Evolutionary conservation across 495 filamentous ascomycete species (phyloP).

Genomic region (Penicillium cataractarum): DNA sequence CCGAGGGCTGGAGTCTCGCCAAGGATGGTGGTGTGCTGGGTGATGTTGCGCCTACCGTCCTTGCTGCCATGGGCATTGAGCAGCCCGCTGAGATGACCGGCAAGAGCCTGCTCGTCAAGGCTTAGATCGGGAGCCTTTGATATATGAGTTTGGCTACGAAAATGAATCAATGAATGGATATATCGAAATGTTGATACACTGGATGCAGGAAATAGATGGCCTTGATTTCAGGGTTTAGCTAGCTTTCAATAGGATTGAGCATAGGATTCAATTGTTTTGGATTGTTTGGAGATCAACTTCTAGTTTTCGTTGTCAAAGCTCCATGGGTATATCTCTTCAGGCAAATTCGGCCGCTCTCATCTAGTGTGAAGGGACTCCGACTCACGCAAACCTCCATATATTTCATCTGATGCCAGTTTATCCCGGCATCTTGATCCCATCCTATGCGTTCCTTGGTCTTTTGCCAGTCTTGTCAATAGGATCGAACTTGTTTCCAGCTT

Average conservation of each 20-base stretch:
- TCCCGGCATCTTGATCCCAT: neutral
- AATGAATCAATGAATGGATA: conserved; percentile 32
- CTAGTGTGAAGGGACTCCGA: neutral
- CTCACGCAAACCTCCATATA: conserved; percentile 12
- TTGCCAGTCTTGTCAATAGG: neutral
- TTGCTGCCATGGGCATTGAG: conserved; percentile 86
- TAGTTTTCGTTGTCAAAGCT: conserved; percentile 7
- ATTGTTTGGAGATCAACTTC: neutral
- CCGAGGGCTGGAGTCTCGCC: conserved; percentile 84
- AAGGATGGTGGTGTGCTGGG: conserved; percentile 86
- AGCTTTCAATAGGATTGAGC: neutral
- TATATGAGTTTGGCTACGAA: conserved; percentile 23
- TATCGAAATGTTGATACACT: conserved; percentile 20
- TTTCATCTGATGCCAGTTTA: neutral
- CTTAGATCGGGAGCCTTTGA: conserved; percentile 30
- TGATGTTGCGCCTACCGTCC: conserved; percentile 91
- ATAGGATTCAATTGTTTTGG: neutral
- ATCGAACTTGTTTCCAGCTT: neutral
- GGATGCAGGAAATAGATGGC: conserved; percentile 12
- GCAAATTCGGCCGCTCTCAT: neutral
- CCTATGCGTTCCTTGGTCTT: neutral
- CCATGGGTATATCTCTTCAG: conserved; percentile 26
- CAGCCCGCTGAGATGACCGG: conserved; percentile 94
- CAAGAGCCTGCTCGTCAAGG: conserved; percentile 76
- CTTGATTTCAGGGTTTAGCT: neutral